Base-by-base conservation (phyloP, 2,329 filamentous ascomycete species). In the Cadophora luteo-olivacea region DNA sequence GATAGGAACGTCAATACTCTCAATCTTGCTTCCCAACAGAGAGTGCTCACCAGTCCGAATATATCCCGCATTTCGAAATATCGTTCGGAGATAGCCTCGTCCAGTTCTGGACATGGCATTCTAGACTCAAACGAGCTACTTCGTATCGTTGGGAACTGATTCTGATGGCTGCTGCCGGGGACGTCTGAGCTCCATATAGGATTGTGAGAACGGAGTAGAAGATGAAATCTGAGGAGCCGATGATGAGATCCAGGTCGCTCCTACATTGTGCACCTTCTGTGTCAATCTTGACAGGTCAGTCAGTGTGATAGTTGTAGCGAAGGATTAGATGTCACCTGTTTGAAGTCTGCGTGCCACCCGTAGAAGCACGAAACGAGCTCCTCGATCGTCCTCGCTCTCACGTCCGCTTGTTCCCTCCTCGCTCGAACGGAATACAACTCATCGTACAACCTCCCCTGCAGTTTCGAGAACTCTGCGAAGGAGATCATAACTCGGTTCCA, bases 71-170 rank as follows among this genome's bases (percentile, higher is more conserved):
- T 33, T 62, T 67, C 9, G 69, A 41, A 29, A 67, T 64, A 19
- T 70, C 65, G 45, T 45, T 58, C 3, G 66, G 48, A 45, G 68
- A 68, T 11, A 70, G 51, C 29, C 66, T 63, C 3, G 57, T 48
- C 24, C 51, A 67, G 60, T 72, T 72, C 60, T 67, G 36, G 41
- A 72, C 55, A 45, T 70, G 70, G 41, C 68, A 70, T 58, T 70
- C 68, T 9, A 72, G 57, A 55, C 66, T 67, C n/a, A 65, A 32
- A 29, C 62, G 55, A 14, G 70, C 70, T n/a, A 61, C 64, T 61
- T 72, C 64, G 22, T 70, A 72, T 7, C 69, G 66, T 25, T 66
- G 64, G 4, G 70, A 70, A 48, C 68, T 72, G n/a, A 72, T 72
- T 48, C 63, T 48, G 61, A 63, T 38, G 29, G 57, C 66, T 29